Conservation (phyloP, 23 red algal species). For the Cyanidioschyzon merolae region DNA sequence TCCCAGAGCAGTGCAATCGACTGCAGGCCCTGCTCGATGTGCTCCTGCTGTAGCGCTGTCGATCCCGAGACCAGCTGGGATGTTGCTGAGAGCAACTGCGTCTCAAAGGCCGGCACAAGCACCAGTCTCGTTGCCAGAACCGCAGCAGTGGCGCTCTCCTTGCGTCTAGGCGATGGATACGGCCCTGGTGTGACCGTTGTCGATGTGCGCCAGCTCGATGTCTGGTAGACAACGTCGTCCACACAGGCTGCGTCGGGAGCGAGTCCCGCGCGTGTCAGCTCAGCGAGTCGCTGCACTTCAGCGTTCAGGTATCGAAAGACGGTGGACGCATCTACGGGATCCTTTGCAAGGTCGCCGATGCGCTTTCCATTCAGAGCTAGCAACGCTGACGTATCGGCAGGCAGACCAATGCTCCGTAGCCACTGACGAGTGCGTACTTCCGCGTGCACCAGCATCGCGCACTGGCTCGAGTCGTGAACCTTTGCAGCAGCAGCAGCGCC, state of each 20-base stretch:
- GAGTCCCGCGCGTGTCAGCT: not conserved
- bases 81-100: not conserved
- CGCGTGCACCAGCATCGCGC: not conserved
- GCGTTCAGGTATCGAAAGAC: not conserved
- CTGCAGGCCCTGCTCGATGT: not conserved
- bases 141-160: too few relatives aligned
- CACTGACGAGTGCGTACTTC: not conserved
- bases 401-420: not conserved
- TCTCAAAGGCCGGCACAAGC: not conserved
- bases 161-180: too few relatives aligned
- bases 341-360: not conserved
- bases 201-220: too few relatives aligned
- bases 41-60: not conserved
- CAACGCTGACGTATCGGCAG: not conserved
- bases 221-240: not conserved
- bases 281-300: not conserved
- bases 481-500: not conserved
- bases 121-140: too few relatives aligned
- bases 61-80: not conserved
- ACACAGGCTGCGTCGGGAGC: not conserved
- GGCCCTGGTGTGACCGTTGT: too few relatives aligned
- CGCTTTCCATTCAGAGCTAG: not conserved
- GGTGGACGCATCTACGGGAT: not conserved
- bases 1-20: not conserved
- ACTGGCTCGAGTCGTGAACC: not conserved